Conservation (phyloP, 2,329 filamentous ascomycete species). For the Pestalotiopsis sp. region DNA sequence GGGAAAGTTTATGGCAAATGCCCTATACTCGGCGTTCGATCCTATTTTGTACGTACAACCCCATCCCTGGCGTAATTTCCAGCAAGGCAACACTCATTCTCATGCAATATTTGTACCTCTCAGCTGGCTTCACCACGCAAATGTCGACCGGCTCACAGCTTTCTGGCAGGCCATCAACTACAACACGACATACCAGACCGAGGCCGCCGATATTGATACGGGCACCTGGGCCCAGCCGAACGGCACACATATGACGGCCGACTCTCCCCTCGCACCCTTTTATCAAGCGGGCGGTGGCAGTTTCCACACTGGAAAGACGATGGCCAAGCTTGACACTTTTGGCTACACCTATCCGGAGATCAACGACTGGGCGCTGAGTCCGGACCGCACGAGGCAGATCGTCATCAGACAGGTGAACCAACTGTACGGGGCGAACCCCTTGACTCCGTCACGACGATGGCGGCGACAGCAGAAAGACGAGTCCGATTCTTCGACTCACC, state of each 20-base stretch:
- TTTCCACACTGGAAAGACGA: conserved; percentile 45
- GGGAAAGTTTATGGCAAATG: conserved; percentile 32
- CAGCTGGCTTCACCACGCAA: conserved; percentile 55
- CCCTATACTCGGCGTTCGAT: conserved; percentile 47
- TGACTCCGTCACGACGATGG: not conserved
- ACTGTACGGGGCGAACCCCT: conserved; percentile 41
- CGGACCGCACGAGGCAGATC: conserved; percentile 62
- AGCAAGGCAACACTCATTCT: not conserved
- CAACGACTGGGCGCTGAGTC: conserved; percentile 52
- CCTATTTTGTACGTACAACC: conserved; percentile 44
- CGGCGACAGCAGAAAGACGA: not conserved
- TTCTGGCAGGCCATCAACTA: conserved; percentile 47
- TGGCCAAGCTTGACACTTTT: conserved; percentile 31
- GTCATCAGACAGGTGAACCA: conserved; percentile 62
- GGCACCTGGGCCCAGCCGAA: conserved; percentile 43
- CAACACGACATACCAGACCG: conserved; percentile 29
- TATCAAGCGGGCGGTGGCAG: conserved; percentile 35
- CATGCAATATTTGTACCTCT: not conserved
- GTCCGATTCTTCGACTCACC: not conserved
- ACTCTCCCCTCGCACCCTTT: conserved; percentile 54
- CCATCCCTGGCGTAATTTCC: not conserved
- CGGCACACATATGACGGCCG: conserved; percentile 42
- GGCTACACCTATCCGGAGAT: conserved; percentile 46
- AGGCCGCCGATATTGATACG: conserved; percentile 26
- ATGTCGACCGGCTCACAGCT: conserved; percentile 63